Conservation (phyloP, 371 early-diverging fungal species). For the Rhizopus arrhizus region DNA sequence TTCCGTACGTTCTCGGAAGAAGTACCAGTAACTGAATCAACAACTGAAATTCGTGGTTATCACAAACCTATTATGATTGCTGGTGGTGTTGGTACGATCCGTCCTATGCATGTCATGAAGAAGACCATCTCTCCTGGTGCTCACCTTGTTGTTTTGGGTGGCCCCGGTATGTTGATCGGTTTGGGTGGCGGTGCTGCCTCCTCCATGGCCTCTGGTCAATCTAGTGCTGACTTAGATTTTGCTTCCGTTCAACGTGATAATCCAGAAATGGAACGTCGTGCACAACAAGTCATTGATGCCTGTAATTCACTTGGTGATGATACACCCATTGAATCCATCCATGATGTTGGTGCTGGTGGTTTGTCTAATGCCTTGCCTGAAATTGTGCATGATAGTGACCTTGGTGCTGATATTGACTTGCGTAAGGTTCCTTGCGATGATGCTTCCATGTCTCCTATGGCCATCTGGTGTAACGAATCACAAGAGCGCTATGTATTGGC, state of each 20-base stretch:
- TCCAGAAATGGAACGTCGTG: conserved; percentile 96
- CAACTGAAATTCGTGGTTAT: conserved; percentile 82
- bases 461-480: conserved; percentile 98
- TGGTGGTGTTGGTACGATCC: conserved; percentile 93
- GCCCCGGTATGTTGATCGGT: conserved; percentile 96
- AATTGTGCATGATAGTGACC: conserved; percentile 91
- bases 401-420: conserved; percentile 89
- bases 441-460: conserved; percentile 94
- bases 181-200: conserved; percentile 98
- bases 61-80: conserved; percentile 99
- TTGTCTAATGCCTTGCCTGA: conserved; percentile 96
- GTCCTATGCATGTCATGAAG: conserved; percentile 86
- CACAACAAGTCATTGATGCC: conserved; percentile 93
- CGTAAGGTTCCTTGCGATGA: conserved; percentile 90
- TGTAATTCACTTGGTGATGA: conserved; percentile 81
- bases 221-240: conserved; percentile 90
- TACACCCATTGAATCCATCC: conserved; percentile 90
- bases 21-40: conserved; percentile 56
- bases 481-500: conserved; percentile 97
- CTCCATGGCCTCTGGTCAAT: conserved; percentile 89
- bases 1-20: conserved; percentile 93
- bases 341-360: conserved; percentile 98
- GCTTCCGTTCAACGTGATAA: conserved; percentile 98
- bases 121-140: conserved; percentile 80
- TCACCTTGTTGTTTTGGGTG: conserved; percentile 89